Percentiles rank a stretch among this genome's conserved stretches.
Evolutionary conservation across 306 rosid genomes (phyloP).

Genomic region (Vicia faba): DNA sequence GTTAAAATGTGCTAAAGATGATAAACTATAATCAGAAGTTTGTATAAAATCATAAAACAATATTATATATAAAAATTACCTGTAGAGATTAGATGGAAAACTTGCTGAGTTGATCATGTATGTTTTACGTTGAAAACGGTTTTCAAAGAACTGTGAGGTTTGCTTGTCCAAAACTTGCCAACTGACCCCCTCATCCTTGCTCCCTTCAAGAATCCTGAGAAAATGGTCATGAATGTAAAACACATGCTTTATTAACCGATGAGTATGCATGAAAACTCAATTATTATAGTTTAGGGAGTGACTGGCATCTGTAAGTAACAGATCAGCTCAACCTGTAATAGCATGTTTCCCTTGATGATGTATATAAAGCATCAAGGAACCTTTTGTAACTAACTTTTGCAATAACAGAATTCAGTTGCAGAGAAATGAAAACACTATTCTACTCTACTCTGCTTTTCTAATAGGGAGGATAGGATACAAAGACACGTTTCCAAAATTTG

Average conservation of each 20-base stretch:
- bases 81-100: constrained; percentile 56
- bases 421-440: too few species aligned
- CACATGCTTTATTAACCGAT: constrained; percentile 22
- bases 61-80: constrained; percentile 40
- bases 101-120: constrained; percentile 52
- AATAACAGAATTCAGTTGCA: too few species aligned
- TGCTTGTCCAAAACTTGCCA: constrained; percentile 79
- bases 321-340: too few species aligned
- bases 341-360: too few species aligned
- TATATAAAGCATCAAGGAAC: too few species aligned
- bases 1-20: constrained; percentile 1
- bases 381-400: too few species aligned
- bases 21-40: neutral
- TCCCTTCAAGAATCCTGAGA: constrained; percentile 85
- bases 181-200: constrained; percentile 68
- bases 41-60: neutral
- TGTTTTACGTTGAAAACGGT: constrained; percentile 68
- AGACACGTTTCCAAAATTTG: neutral
- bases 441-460: too few species aligned
- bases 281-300: neutral
- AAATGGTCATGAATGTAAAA: constrained; percentile 23
- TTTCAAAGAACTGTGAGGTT: constrained; percentile 59
- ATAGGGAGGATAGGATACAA: too few species aligned
- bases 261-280: neutral
- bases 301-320: too few species aligned